Percentiles rank a stretch among this genome's conserved stretches.
Conservation (phyloP, 1,284 basidiomycete genomes). For the Irpex lacteus region DNA sequence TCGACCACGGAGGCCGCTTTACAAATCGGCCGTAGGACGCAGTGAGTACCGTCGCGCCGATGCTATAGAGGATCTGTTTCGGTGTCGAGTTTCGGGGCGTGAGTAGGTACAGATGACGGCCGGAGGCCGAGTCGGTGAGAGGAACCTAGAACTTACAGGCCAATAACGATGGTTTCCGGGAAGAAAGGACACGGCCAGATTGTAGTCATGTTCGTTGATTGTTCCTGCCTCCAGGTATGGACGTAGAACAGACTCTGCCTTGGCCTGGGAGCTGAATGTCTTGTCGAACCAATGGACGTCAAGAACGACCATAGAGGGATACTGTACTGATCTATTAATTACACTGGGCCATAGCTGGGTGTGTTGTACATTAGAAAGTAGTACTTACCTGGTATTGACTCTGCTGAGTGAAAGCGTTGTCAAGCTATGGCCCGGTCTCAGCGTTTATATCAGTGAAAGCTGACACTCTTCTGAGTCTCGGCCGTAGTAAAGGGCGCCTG, state of each 20-base stretch:
- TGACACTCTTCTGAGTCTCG: not conserved
- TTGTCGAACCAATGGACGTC: constrained; percentile 36
- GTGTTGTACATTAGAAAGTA: not conserved
- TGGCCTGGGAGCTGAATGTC: constrained; percentile 35
- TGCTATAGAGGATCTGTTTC: constrained; percentile 18
- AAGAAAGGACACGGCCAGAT: constrained; percentile 47
- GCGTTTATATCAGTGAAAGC: not conserved
- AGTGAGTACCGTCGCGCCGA: constrained; percentile 20
- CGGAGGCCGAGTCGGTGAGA: not conserved
- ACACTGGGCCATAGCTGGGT: not conserved
- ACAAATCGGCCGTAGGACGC: constrained; percentile 16
- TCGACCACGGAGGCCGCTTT: constrained; percentile 14
- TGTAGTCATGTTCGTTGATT: constrained; percentile 54
- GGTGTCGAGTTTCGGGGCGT: not conserved
- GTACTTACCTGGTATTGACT: not conserved
- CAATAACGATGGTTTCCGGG: constrained; percentile 42
- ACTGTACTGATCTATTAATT: not conserved
- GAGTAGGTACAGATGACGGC: not conserved
- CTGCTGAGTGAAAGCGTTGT: not conserved
- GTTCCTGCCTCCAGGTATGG: constrained; percentile 57
- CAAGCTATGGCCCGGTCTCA: not conserved
- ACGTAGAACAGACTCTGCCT: constrained; percentile 43
- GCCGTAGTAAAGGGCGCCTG: too few relatives aligned
- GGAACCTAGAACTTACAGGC: constrained; percentile 33
- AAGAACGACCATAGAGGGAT: not conserved